phyloP scores from a whole-genome alignment of 2,329 filamentous ascomycete genomes.

The Fusarium beomiforme region DNA sequence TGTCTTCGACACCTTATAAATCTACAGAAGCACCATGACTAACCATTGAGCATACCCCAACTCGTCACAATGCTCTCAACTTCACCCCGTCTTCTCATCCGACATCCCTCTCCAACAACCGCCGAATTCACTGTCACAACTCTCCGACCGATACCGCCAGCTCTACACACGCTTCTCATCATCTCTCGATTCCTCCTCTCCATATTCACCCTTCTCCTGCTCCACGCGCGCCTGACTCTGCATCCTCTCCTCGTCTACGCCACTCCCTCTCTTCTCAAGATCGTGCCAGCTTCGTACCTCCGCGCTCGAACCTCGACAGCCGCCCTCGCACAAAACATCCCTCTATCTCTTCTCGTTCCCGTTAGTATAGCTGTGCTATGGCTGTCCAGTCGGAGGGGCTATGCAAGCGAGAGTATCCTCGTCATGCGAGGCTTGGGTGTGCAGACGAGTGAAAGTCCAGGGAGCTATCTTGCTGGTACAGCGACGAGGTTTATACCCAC shows the following conservation, averaged over 20 bases:
- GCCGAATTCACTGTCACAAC: slow-evolving; percentile 93
- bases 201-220: slow-evolving; percentile 56
- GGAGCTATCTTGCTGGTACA: slow-evolving; percentile 66
- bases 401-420: slow-evolving; percentile 82
- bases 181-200: slow-evolving; percentile 57
- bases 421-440: slow-evolving; percentile 90
- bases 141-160: slow-evolving; percentile 63
- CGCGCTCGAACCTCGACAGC: slow-evolving; percentile 49
- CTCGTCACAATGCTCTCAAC: slow-evolving; percentile 67
- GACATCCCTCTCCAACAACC: slow-evolving; percentile 85
- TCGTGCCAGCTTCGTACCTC: slow-evolving; percentile 29
- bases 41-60: neutral
- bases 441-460: slow-evolving; percentile 77
- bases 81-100: slow-evolving; percentile 67
- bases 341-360: slow-evolving; percentile 54
- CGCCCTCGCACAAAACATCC: slow-evolving; percentile 48
- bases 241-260: slow-evolving; percentile 43
- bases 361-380: slow-evolving; percentile 52
- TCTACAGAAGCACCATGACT: neutral
- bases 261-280: slow-evolving; percentile 16
- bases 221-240: slow-evolving; percentile 60
- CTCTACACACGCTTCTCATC: slow-evolving; percentile 55
- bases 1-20: too few species aligned
- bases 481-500: slow-evolving; percentile 81
- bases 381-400: slow-evolving; percentile 56